A percentile compares a stretch with the other conserved stretches of the same genome.
These are phyloP conservation scores for Epichloe gansuensis DNA, from an alignment of 2,329 filamentous ascomycete genomes.

Conservation along the genomic window DNA sequence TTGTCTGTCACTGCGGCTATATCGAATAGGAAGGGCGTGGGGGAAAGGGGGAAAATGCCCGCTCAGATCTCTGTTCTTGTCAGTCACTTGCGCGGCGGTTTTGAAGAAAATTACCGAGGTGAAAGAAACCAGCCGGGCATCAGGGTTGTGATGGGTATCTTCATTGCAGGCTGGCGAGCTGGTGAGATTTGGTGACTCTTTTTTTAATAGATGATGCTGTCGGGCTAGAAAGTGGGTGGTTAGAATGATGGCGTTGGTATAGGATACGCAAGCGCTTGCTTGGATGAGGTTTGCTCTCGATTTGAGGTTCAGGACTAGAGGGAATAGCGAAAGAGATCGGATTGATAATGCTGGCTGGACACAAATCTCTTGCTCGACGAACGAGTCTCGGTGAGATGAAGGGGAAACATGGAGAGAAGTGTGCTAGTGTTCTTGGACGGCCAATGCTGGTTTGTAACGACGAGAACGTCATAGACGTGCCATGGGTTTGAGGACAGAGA, in stretches of 20 bases:
- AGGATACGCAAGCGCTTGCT: not conserved
- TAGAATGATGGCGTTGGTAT: not conserved
- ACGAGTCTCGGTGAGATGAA: no score
- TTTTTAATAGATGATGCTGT: not conserved
- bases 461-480: not conserved
- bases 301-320: not conserved
- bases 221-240: not conserved
- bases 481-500: not conserved
- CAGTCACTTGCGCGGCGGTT: conserved; percentile 4
- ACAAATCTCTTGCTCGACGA: not conserved
- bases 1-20: conserved; percentile 25
- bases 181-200: no score
- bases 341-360: not conserved
- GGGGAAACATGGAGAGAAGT: not conserved
- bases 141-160: conserved; percentile 2
- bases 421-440: not conserved
- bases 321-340: not conserved
- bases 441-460: not conserved
- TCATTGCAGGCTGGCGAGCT: conserved; percentile 1
- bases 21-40: not conserved
- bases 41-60: conserved; percentile 9
- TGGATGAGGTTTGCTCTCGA: not conserved
- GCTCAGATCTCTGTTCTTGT: conserved; percentile 41
- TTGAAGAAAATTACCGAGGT: not conserved
- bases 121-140: not conserved